phyloP scores from a whole-genome alignment of 495 filamentous ascomycete species.

The Penicillium subrubescens region DNA sequence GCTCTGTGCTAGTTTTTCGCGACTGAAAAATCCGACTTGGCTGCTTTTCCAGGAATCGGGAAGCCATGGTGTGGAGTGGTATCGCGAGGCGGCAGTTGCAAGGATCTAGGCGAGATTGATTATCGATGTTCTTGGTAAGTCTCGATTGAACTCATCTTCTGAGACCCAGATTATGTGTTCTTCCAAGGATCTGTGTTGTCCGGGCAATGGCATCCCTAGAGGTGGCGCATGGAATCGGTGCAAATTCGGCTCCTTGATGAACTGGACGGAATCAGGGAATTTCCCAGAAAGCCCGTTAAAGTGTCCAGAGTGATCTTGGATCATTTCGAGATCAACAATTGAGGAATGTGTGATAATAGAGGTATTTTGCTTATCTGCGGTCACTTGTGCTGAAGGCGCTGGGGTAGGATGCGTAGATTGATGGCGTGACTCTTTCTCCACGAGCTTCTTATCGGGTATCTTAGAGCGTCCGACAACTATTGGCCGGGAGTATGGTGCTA shows the following conservation, averaged over 20 bases:
- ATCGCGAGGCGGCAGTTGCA: background rate
- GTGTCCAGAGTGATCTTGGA: background rate
- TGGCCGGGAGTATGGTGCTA: background rate
- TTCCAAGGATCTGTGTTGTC: background rate
- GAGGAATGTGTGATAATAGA: background rate
- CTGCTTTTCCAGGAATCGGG: background rate
- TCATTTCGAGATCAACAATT: background rate
- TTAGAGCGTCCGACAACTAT: background rate
- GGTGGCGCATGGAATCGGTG: background rate
- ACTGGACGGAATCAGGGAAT: background rate
- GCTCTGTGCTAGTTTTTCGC: background rate
- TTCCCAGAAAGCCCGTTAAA: background rate
- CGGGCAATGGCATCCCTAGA: background rate
- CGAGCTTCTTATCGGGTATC: background rate
- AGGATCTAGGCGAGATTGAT: background rate
- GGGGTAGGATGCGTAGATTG: background rate
- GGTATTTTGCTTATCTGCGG: no score
- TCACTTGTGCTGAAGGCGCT: no score
- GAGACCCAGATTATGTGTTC: background rate
- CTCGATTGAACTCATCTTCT: background rate
- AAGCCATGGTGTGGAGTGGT: constrained; percentile 1
- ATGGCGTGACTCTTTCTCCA: background rate
- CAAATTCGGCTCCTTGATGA: background rate
- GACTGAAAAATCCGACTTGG: background rate
- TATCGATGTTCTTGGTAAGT: background rate